Conservation (phyloP, 257 asterid species). For the Gentiana macrophylla region DNA sequence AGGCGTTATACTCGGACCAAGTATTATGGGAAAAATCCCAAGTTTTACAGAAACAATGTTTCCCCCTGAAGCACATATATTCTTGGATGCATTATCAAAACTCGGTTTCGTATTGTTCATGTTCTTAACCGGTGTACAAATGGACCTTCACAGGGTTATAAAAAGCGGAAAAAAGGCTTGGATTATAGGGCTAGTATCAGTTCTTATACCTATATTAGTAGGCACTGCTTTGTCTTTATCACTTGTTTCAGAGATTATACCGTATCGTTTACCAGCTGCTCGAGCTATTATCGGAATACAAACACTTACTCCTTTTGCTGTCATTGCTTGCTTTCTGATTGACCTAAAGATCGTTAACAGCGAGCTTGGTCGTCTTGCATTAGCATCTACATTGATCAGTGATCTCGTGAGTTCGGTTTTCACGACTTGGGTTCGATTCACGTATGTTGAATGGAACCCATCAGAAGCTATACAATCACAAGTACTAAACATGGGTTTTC, state of each 20-base stretch:
- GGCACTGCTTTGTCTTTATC: slow-evolving; percentile 9
- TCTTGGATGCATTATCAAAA: slow-evolving; percentile 47
- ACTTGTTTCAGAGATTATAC: background rate
- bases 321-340: slow-evolving; percentile 62
- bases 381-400: slow-evolving; percentile 57
- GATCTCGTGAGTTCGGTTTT: slow-evolving; percentile 39
- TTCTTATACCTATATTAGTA: slow-evolving; percentile 27
- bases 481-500: slow-evolving; percentile 13
- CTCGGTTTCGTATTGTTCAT: slow-evolving; percentile 67
- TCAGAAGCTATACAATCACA: slow-evolving; percentile 20
- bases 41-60: slow-evolving; percentile 17
- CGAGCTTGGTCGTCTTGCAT: slow-evolving; percentile 82
- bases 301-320: slow-evolving; percentile 56
- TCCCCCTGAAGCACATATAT: slow-evolving; percentile 48
- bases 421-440: slow-evolving; percentile 6
- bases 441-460: background rate
- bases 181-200: slow-evolving; percentile 48
- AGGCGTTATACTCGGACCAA: slow-evolving; percentile 74
- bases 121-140: slow-evolving; percentile 73
- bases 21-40: slow-evolving; percentile 35
- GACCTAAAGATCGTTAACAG: slow-evolving; percentile 76
- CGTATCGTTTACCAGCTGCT: slow-evolving; percentile 39
- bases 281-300: slow-evolving; percentile 32
- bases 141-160: slow-evolving; percentile 51
- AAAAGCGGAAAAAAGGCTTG: slow-evolving; percentile 68